Evolutionary conservation across 2,329 filamentous ascomycete genomes (phyloP), one percentile per base, ranked within the genome.

Genomic region (Xenoacremonium recifei): DNA sequence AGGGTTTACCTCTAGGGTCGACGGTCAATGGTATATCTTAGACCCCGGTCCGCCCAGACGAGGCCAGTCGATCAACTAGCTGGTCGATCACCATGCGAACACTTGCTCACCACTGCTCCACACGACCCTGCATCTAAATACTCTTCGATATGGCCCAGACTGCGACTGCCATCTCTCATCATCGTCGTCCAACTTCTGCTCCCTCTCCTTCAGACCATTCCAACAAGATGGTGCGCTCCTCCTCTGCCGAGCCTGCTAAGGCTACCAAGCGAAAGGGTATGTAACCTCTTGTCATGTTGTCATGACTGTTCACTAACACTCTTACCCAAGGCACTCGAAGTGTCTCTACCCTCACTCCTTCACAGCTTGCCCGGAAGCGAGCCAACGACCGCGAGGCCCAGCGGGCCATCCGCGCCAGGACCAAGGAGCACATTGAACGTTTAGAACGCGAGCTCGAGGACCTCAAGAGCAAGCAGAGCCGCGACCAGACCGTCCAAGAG

Each of bases 331-430:
- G 77, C 35, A 79, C 85, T 45, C 81, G 89, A 53, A 90, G 87
- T 50, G 90, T 95, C 42, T 89, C 89, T 50, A 92, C 87, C 58
- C 76, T 96, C 61, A 95, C 89, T 10, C 87, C 89, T 5, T 87
- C 91, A 48, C 91, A 96, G 67, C 79, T 96, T 45, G 88, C 86
- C 21, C 87, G 90, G 65, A 96, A 96, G 72, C 79, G 91, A 50
- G 88, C 89, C 58, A 96, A 96, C 70, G 90, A 96, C 64, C 81
- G 90, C 48, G 89, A 95, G 66, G 90, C 90, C 31, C 90, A 96
- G 68, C 80, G 90, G 37, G 88, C 87, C 31, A 95, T 95, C 50
- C 77, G 90, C 37, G 87, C 90, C 64, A 79, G 90, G 55, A 95
- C 90, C 29, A 92, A 90, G 70, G 81, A 86, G 59, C 87, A 89